These are phyloP conservation scores for Colletotrichum sp. DNA, from an alignment of 2,329 filamentous ascomycete species.

Conservation along the genomic window DNA sequence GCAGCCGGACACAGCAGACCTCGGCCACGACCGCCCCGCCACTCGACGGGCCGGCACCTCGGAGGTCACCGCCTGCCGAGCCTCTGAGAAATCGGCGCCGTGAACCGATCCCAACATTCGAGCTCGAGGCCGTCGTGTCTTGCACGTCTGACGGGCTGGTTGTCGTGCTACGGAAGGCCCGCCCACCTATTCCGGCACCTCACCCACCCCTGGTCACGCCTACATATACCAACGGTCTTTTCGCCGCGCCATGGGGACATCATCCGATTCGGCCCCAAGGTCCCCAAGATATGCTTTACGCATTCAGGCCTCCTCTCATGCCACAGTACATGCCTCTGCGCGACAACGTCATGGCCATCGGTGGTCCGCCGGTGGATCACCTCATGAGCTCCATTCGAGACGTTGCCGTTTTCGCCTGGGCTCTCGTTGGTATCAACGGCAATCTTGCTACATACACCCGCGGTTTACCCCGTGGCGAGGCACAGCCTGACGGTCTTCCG, in stretches of 20 bases:
- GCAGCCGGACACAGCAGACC: not conserved
- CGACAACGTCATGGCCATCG: constrained; percentile 47
- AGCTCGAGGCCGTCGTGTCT: constrained; percentile 88
- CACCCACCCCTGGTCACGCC: constrained; percentile 52
- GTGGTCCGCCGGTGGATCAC: constrained; percentile 61
- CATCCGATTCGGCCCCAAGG: constrained; percentile 62
- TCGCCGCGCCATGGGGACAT: constrained; percentile 79
- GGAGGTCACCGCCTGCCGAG: not conserved
- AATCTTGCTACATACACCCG: constrained; percentile 68
- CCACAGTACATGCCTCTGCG: constrained; percentile 49
- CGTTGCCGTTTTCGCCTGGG: constrained; percentile 88
- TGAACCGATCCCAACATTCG: constrained; percentile 53
- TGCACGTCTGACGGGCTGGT: constrained; percentile 89
- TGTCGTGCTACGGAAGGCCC: constrained; percentile 76
- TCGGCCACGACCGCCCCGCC: constrained; percentile 3
- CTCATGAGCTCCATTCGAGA: constrained; percentile 84
- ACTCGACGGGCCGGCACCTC: not conserved
- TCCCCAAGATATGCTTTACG: constrained; percentile 45
- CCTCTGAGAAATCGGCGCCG: constrained; percentile 26
- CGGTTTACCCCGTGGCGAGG: constrained; percentile 67
- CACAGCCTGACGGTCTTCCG: constrained; percentile 61
- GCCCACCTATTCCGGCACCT: constrained; percentile 68
- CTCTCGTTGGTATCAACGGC: constrained; percentile 79
- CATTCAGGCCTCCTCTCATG: constrained; percentile 46
- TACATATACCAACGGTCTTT: constrained; percentile 66